Evolutionary conservation across 1,139 yeast species (phyloP).

Genomic region (Pichia sp.): DNA sequence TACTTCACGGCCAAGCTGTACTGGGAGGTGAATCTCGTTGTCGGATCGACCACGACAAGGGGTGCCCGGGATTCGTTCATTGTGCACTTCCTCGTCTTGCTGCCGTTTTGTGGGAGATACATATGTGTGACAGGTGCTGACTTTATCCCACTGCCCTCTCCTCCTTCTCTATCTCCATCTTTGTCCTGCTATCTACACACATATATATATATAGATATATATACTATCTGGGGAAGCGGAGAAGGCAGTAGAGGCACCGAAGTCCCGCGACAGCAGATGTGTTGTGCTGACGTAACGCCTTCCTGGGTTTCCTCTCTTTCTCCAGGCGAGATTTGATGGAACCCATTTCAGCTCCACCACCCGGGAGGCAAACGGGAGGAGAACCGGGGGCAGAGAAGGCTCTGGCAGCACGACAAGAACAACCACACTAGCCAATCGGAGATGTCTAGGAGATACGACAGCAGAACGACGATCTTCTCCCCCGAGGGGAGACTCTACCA

Average conservation of each 20-base stretch:
- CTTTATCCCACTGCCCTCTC: no score
- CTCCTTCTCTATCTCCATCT: no score
- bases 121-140: no score
- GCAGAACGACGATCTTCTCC: conserved; percentile 96
- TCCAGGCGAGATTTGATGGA: no score
- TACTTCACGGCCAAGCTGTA: conserved; percentile 8
- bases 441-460: conserved; percentile 83
- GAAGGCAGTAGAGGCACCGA: no score
- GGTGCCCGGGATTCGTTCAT: background rate
- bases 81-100: background rate
- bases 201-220: no score
- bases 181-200: no score
- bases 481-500: conserved; percentile 98
- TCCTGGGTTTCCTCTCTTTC: no score
- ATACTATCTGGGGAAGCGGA: no score
- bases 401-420: background rate
- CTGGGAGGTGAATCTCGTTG: conserved; percentile 1
- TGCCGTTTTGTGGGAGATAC: background rate
- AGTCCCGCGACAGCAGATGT: no score
- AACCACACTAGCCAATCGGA: background rate
- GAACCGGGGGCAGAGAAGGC: background rate
- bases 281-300: no score
- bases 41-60: background rate
- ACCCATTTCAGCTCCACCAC: no score
- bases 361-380: background rate